phyloP scores from a whole-genome alignment of 2,329 filamentous ascomycete species.

The Elsinoe fawcettii region DNA sequence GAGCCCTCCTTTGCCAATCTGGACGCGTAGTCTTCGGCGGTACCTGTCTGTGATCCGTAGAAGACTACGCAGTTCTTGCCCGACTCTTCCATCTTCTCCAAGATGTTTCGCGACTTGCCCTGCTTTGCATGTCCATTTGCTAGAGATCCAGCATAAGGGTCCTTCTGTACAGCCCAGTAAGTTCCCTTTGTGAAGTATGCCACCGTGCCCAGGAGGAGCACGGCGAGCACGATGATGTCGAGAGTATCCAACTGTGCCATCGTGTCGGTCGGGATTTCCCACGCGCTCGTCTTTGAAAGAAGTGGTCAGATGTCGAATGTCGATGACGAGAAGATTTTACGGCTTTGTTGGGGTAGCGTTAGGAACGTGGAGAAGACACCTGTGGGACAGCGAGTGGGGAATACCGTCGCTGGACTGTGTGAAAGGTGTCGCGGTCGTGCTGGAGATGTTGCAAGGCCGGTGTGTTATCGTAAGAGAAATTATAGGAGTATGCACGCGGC shows the following conservation, averaged over 20 bases:
- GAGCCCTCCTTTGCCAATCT: constrained; percentile 94
- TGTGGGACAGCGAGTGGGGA: constrained; percentile 2
- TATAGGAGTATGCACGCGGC: neutral
- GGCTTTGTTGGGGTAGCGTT: constrained; percentile 10
- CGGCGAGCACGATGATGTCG: constrained; percentile 83
- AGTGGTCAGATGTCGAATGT: neutral
- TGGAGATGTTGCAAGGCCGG: neutral
- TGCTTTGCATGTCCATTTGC: constrained; percentile 62
- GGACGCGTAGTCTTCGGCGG: constrained; percentile 95
- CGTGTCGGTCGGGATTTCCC: neutral
- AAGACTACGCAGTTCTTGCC: constrained; percentile 98
- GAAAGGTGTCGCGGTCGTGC: neutral
- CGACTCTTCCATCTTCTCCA: constrained; percentile 92
- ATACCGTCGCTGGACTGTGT: neutral
- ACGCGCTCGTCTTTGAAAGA: neutral
- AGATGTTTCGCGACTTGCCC: constrained; percentile 80
- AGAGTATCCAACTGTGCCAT: constrained; percentile 97
- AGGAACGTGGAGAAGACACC: constrained; percentile 7
- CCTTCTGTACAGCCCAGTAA: constrained; percentile 80
- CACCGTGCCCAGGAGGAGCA: constrained; percentile 74
- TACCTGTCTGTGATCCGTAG: constrained; percentile 97
- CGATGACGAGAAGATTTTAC: constrained; percentile 6
- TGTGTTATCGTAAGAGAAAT: neutral
- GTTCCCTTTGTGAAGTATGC: constrained; percentile 98
- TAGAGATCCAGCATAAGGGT: constrained; percentile 75